Conservation (phyloP, 495 filamentous ascomycete genomes). For the Neurospora sp. region DNA sequence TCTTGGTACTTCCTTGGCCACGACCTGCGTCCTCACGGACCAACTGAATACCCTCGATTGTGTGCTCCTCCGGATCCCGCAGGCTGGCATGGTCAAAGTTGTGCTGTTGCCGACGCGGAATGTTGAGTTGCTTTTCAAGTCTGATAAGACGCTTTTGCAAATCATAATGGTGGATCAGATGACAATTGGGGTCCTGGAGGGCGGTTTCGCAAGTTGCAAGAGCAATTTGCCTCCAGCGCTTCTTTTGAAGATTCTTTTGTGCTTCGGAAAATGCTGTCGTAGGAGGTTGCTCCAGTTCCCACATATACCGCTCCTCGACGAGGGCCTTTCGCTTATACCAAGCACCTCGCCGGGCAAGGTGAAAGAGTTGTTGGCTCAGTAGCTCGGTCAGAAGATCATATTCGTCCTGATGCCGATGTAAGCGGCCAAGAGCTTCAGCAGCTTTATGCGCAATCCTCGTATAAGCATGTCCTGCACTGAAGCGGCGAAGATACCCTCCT, state of each 20-base stretch:
- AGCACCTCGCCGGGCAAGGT: slow-evolving; percentile 69
- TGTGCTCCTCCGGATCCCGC: slow-evolving; percentile 61
- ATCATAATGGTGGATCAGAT: slow-evolving; percentile 88
- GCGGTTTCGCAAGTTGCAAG: slow-evolving; percentile 78
- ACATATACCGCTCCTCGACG: slow-evolving; percentile 92
- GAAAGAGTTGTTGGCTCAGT: slow-evolving; percentile 73
- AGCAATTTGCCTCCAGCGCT: slow-evolving; percentile 73
- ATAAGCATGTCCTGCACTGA: slow-evolving; percentile 88
- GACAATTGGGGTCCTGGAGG: slow-evolving; percentile 77
- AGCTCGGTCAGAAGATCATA: slow-evolving; percentile 66
- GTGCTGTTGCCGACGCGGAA: slow-evolving; percentile 82
- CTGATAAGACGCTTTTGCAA: slow-evolving; percentile 87
- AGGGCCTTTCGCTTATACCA: slow-evolving; percentile 97
- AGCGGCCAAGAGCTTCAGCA: slow-evolving; percentile 66
- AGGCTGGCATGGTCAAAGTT: slow-evolving; percentile 83
- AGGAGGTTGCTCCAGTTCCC: slow-evolving; percentile 41
- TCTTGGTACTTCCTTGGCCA: slow-evolving; percentile 53
- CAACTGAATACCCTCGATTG: slow-evolving; percentile 65
- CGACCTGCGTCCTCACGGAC: slow-evolving; percentile 43
- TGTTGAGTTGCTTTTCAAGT: slow-evolving; percentile 72
- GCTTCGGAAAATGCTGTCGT: slow-evolving; percentile 23
- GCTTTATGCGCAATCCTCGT: slow-evolving; percentile 86
- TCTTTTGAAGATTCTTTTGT: slow-evolving; percentile 72
- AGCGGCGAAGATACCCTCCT: slow-evolving; percentile 81
- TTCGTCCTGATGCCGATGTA: slow-evolving; percentile 73